Evolutionary conservation across 805 yeast species (phyloP).

Genomic region (Ogataea siamensis): DNA sequence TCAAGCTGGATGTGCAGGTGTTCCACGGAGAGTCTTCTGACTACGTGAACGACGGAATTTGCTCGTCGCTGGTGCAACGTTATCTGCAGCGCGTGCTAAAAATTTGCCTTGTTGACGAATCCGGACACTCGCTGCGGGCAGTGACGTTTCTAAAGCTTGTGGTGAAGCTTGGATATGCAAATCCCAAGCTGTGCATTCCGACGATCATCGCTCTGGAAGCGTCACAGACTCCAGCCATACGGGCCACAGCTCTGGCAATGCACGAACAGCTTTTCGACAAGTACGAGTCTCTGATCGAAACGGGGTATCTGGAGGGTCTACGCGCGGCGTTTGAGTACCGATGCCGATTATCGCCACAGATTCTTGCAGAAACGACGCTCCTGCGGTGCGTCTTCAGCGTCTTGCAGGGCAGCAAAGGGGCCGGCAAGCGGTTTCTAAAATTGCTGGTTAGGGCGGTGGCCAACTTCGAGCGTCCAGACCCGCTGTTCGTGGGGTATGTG

Average conservation of each 20-base stretch:
- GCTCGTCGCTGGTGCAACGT: constrained; percentile 69
- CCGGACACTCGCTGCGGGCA: constrained; percentile 47
- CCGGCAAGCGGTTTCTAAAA: constrained; percentile 42
- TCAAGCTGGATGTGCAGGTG: constrained; percentile 44
- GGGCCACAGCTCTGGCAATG: constrained; percentile 47
- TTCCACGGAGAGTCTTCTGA: constrained; percentile 54
- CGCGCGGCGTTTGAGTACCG: constrained; percentile 50
- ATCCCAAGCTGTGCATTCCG: constrained; percentile 68
- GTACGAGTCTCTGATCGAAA: constrained; percentile 69
- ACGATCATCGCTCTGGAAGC: constrained; percentile 70
- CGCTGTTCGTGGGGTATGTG: constrained; percentile 35
- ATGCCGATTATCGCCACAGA: constrained; percentile 24
- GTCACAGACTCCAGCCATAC: constrained; percentile 43
- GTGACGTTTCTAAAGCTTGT: constrained; percentile 54
- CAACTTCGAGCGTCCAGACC: constrained; percentile 21
- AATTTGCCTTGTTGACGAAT: constrained; percentile 46
- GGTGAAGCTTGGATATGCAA: constrained; percentile 65
- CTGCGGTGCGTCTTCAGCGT: constrained; percentile 42
- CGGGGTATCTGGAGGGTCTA: constrained; percentile 63
- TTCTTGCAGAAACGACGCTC: constrained; percentile 34
- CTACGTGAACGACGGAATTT: constrained; percentile 63
- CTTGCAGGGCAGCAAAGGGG: constrained; percentile 38
- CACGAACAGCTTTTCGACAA: constrained; percentile 58
- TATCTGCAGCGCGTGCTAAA: constrained; percentile 49
- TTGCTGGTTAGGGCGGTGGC: constrained; percentile 34